Conservation (phyloP, 106 monocot species). For the Allium cepa region DNA sequence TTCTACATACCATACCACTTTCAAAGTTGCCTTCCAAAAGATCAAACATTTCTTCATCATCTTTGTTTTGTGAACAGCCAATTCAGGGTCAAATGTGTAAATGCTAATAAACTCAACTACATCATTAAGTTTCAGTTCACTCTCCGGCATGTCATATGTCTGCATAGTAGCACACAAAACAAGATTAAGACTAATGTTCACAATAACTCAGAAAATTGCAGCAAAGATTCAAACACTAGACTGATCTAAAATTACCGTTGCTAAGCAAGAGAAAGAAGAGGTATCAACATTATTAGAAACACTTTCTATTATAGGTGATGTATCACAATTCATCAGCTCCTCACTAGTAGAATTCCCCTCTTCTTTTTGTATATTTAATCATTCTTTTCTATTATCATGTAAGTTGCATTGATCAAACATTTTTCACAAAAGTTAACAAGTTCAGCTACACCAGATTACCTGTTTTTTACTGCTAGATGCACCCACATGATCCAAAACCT, state of each 20-base stretch:
- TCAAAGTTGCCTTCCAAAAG: constrained; percentile 84
- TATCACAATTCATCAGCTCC: too few relatives aligned
- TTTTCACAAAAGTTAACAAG: too few relatives aligned
- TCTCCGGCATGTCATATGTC: constrained; percentile 78
- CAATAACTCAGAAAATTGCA: too few relatives aligned
- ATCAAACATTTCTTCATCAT: constrained; percentile 53
- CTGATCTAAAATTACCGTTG: not conserved
- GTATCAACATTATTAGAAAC: not conserved
- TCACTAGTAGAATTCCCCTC: too few relatives aligned
- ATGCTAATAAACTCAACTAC: constrained; percentile 88
- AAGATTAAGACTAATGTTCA: not conserved
- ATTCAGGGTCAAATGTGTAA: constrained; percentile 86
- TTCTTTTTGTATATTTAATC: too few relatives aligned
- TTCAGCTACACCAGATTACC: too few relatives aligned
- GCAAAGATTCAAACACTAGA: not conserved
- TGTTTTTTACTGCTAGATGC: too few relatives aligned
- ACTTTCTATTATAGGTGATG: too few relatives aligned
- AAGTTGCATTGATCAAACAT: too few relatives aligned
- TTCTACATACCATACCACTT: too few relatives aligned
- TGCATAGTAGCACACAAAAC: constrained; percentile 22
- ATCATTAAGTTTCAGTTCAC: constrained; percentile 83
- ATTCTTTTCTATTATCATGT: too few relatives aligned
- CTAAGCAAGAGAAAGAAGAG: constrained; percentile 4
- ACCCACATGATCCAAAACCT: too few relatives aligned
- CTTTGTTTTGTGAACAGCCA: constrained; percentile 28